Percentiles rank a stretch among this genome's conserved stretches.
phyloP scores from a whole-genome alignment of 1,284 basidiomycete genomes.

The Abortiporus biennis region DNA sequence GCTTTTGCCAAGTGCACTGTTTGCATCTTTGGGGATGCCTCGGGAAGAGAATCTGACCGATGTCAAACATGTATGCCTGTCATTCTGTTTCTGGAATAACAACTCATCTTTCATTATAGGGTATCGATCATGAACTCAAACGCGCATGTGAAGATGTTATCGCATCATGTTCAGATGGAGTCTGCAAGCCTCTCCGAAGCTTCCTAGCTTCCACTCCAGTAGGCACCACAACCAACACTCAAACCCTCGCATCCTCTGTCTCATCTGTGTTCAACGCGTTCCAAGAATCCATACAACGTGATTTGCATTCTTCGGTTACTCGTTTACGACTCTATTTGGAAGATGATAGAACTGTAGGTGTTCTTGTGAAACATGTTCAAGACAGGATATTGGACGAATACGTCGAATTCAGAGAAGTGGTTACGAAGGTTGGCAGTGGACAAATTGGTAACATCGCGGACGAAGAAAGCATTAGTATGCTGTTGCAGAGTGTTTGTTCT shows the following conservation, averaged over 20 bases:
- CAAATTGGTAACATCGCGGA: constrained; percentile 26
- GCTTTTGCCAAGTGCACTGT: constrained; percentile 62
- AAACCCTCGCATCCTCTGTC: constrained; percentile 21
- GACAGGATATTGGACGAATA: constrained; percentile 75
- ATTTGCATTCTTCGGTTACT: constrained; percentile 48
- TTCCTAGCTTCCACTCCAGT: too few relatives aligned
- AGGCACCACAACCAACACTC: constrained; percentile 46
- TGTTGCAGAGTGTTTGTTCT: constrained; percentile 27
- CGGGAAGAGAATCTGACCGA: constrained; percentile 54
- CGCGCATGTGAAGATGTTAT: constrained; percentile 81
- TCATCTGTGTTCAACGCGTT: constrained; percentile 41
- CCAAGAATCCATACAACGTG: constrained; percentile 42
- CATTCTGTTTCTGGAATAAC: constrained; percentile 5
- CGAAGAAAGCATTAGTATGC: constrained; percentile 29
- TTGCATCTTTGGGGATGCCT: constrained; percentile 60
- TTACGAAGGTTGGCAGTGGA: constrained; percentile 34
- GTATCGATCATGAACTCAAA: constrained; percentile 81
- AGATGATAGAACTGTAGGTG: constrained; percentile 69
- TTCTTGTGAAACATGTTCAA: constrained; percentile 72
- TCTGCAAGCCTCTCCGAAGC: constrained; percentile 46
- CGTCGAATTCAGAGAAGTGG: constrained; percentile 54
- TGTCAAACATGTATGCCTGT: constrained; percentile 52
- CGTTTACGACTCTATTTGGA: constrained; percentile 72
- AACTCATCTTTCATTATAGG: constrained; percentile 33
- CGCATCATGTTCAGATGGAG: constrained; percentile 45